Evolutionary conservation across 495 filamentous ascomycete genomes (phyloP).

Genomic region (Daldinia bambusicola): DNA sequence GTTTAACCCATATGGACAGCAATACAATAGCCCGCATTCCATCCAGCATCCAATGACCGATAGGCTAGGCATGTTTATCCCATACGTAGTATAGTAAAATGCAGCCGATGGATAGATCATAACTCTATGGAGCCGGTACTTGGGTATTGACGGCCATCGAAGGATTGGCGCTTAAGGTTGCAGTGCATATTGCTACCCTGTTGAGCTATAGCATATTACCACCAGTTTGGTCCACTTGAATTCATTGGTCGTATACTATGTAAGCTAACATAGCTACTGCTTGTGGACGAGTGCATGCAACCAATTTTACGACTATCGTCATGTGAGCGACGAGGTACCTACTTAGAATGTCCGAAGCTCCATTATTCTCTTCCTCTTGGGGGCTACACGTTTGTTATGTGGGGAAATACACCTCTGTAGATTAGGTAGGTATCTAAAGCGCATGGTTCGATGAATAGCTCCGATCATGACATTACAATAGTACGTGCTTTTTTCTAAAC

Average conservation of each 20-base stretch:
- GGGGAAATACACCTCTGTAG: neutral
- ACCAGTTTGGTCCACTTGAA: neutral
- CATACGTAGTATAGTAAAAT: neutral
- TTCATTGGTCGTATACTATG: neutral
- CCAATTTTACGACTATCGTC: neutral
- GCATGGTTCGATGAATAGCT: neutral
- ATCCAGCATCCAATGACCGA: neutral
- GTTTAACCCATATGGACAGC: neutral
- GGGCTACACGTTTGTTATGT: neutral
- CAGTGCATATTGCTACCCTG: neutral
- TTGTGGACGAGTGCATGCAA: neutral
- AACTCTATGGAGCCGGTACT: neutral
- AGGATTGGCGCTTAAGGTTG: constrained; percentile 1
- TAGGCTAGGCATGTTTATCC: neutral
- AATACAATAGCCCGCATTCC: neutral
- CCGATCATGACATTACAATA: neutral
- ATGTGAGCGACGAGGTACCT: neutral
- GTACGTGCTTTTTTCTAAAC: neutral
- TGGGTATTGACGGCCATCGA: neutral
- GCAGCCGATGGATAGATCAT: neutral
- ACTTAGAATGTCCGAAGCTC: neutral
- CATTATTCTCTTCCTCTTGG: neutral
- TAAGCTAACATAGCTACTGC: neutral
- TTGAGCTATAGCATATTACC: neutral
- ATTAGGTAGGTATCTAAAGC: too few species aligned